A percentile compares a stretch with the other conserved stretches of the same genome.
Evolutionary conservation across 2,329 filamentous ascomycete species (phyloP).

Genomic region (Penicillium sp.): DNA sequence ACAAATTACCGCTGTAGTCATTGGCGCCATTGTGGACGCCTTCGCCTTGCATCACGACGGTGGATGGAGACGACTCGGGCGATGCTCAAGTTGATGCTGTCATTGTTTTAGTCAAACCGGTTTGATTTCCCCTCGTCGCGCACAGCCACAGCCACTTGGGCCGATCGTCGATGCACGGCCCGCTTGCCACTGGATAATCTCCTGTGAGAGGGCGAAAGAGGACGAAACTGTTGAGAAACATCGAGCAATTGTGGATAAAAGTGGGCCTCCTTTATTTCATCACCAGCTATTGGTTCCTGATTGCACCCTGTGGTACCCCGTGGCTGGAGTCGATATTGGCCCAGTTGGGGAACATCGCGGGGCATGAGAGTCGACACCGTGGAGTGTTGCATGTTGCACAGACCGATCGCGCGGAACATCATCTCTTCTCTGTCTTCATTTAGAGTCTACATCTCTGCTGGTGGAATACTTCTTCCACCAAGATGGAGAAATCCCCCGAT

Average conservation of each 20-base stretch:
- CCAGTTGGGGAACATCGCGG: constrained; percentile 1
- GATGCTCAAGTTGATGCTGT: neutral
- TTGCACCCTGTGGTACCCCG: neutral
- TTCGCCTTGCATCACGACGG: constrained; percentile 12
- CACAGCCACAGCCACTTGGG: constrained; percentile 15
- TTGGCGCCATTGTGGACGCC: constrained; percentile 6
- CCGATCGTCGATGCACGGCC: constrained; percentile 18
- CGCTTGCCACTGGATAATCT: constrained; percentile 12
- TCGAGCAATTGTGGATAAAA: no score
- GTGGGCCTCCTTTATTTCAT: neutral
- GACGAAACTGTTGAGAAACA: neutral
- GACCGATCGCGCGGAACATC: neutral
- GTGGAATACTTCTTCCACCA: neutral
- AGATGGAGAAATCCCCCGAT: constrained; percentile 14
- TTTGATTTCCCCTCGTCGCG: constrained; percentile 3
- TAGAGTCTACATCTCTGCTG: neutral
- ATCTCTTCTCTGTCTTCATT: neutral
- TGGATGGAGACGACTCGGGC: neutral
- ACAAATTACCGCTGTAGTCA: constrained; percentile 17
- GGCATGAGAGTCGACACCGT: constrained; percentile 13
- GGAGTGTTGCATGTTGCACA: constrained; percentile 3
- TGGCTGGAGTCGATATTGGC: neutral
- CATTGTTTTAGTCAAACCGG: constrained; percentile 8
- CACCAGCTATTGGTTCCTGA: neutral
- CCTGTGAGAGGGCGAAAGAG: neutral